Base-by-base conservation (phyloP, 2,329 filamentous ascomycete genomes). In the Fusarium redolens region DNA sequence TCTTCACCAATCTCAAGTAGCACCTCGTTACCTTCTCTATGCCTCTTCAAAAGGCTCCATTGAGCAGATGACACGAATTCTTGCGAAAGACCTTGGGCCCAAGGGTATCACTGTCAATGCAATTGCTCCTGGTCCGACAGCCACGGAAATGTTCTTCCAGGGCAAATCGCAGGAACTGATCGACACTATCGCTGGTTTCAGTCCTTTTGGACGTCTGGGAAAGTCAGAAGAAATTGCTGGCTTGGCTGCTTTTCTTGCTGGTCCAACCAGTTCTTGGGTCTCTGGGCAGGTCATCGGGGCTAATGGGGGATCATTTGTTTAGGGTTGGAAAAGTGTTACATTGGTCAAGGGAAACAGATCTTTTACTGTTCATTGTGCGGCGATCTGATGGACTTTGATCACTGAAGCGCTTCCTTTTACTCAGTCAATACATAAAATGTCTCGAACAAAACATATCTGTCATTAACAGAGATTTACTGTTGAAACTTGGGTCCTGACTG, bases 271-370 rank as follows among this genome's bases (percentile, higher is more conserved):
- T 14, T 66, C 64, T 4, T 67, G 64, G 64, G 52, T 67, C 9
- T 67, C 64, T 41, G 61, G 61, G 1, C 64, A 67, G 11, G 11
- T 66, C 0, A 67, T 67, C 5, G 64, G 61, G 8, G 51, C 61
- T 7, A 67, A 67, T n/a, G 64, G 64, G 5, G 64, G 52, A 13
- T 60, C 64, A 2, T 67, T 67, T 20, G 64, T 67, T 8, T 67
- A 11, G 9, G 28, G 10, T 3, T 3, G 15, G 35, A 7, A 11
- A 18, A 1, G 9, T 18, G 17, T 10, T 18, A 15, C 35, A 7
- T 37, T 37, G 11, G 18, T 2, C 6, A 17, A 9, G 15, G 17
- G 35, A 18, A 37, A 37, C 8, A 18, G 4, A 9, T 5, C 11
- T 5, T 28, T 2, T 28, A 28, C 7, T 28, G 28, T 28, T 28